These are phyloP conservation scores for Fusarium gaditjirri DNA, from an alignment of 2,329 filamentous ascomycete genomes.

Conservation along the genomic window DNA sequence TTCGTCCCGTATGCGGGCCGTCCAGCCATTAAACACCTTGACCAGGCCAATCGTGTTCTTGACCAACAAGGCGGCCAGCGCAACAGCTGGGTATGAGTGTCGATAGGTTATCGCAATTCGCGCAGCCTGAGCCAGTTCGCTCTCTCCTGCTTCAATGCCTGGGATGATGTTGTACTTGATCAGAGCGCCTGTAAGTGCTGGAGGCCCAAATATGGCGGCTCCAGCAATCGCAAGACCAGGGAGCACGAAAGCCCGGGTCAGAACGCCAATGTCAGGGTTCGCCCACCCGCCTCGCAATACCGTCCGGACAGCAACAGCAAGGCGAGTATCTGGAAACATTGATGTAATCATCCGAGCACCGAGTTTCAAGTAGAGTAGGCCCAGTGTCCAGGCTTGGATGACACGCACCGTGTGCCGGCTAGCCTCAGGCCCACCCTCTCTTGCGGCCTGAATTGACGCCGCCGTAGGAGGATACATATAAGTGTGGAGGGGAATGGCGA, in stretches of 20 bases:
- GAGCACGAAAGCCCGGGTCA: conserved; percentile 88
- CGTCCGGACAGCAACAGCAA: conserved; percentile 78
- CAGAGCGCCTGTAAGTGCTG: conserved; percentile 61
- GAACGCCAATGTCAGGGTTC: conserved; percentile 79
- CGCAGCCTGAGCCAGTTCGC: conserved; percentile 44
- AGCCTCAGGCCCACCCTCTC: conserved; percentile 40
- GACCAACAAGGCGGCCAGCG: conserved; percentile 59
- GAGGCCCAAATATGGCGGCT: conserved; percentile 72
- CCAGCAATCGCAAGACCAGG: conserved; percentile 73
- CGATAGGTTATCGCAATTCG: conserved; percentile 58
- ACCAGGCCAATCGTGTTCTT: conserved; percentile 61
- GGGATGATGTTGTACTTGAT: conserved; percentile 42
- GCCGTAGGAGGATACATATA: conserved; percentile 65
- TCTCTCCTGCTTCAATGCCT: conserved; percentile 29
- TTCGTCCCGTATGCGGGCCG: conserved; percentile 86
- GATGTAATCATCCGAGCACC: conserved; percentile 74
- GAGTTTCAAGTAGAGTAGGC: conserved; percentile 89
- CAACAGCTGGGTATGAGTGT: conserved; percentile 76
- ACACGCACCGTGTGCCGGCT: conserved; percentile 79
- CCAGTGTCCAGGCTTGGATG: conserved; percentile 93
- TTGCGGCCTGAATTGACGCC: conserved; percentile 43
- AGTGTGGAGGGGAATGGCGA: conserved; percentile 87
- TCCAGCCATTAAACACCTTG: conserved; percentile 77
- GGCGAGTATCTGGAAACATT: conserved; percentile 74
- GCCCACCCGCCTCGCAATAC: conserved; percentile 81